Evolutionary conservation across 1,139 yeast species (phyloP).

Genomic region (Scheffersomyces quercinus): DNA sequence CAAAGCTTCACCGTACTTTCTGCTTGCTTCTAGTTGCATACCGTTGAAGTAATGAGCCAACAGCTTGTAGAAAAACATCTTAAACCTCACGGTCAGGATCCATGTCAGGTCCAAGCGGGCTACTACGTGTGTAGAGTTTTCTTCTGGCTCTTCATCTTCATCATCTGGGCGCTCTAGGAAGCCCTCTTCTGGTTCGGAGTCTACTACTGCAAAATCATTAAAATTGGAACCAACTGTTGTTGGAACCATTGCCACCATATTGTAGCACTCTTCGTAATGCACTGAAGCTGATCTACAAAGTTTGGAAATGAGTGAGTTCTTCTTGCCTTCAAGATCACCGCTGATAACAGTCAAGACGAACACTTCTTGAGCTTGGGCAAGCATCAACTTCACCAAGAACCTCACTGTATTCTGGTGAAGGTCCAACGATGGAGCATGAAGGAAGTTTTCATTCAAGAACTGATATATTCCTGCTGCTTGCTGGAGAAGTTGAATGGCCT

Average conservation of each 20-base stretch:
- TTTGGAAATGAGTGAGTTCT: slow-evolving; percentile 71
- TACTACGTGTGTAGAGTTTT: slow-evolving; percentile 46
- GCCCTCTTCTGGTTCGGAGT: slow-evolving; percentile 11
- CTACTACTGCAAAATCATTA: slow-evolving; percentile 15
- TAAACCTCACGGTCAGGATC: slow-evolving; percentile 46
- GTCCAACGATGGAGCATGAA: slow-evolving; percentile 88
- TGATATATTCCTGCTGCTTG: slow-evolving; percentile 79
- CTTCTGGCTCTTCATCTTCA: slow-evolving; percentile 24
- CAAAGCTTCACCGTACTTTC: slow-evolving; percentile 75
- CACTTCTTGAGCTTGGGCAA: slow-evolving; percentile 89
- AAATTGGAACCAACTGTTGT: slow-evolving; percentile 14
- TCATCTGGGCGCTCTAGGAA: slow-evolving; percentile 7
- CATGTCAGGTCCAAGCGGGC: slow-evolving; percentile 50
- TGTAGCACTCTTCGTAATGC: slow-evolving; percentile 53
- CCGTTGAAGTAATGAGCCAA: slow-evolving; percentile 56
- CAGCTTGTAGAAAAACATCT: slow-evolving; percentile 44
- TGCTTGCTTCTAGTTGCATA: slow-evolving; percentile 44
- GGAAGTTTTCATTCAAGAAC: slow-evolving; percentile 75
- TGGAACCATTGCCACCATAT: slow-evolving; percentile 33
- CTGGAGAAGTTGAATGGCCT: slow-evolving; percentile 63
- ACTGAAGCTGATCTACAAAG: slow-evolving; percentile 63
- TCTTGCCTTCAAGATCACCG: slow-evolving; percentile 46
- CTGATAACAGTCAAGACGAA: slow-evolving; percentile 66
- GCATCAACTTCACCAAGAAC: slow-evolving; percentile 63
- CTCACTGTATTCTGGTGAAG: slow-evolving; percentile 67